These are phyloP conservation scores for Trichoderma sp. DNA, from an alignment of 2,329 filamentous ascomycete species.

Conservation along the genomic window DNA sequence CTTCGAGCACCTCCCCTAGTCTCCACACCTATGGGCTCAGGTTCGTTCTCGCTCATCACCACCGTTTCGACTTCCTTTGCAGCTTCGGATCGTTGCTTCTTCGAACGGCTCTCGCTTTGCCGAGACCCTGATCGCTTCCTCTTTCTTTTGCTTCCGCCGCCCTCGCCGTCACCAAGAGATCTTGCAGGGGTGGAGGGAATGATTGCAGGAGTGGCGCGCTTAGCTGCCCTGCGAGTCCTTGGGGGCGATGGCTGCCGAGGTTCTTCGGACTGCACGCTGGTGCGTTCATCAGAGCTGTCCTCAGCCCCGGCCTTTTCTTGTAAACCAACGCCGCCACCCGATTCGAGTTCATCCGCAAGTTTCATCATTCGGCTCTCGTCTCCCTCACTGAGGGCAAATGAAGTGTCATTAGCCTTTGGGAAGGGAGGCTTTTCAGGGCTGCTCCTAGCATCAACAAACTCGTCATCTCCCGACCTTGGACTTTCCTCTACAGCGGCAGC, in stretches of 20 bases:
- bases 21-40: slow-evolving; percentile 13
- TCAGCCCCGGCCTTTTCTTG: slow-evolving; percentile 20
- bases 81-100: slow-evolving; percentile 31
- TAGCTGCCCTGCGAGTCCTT: slow-evolving; percentile 13
- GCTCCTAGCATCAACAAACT: slow-evolving; percentile 48
- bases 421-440: slow-evolving; percentile 36
- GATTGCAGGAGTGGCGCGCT: slow-evolving; percentile 21
- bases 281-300: slow-evolving; percentile 21
- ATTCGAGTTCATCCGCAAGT: slow-evolving; percentile 50
- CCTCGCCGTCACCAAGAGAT: neutral
- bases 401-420: slow-evolving; percentile 28
- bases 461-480: slow-evolving; percentile 44
- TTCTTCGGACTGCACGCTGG: slow-evolving; percentile 25
- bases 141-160: slow-evolving; percentile 28
- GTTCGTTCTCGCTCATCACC: neutral
- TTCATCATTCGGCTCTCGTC: slow-evolving; percentile 48
- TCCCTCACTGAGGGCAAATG: slow-evolving; percentile 42
- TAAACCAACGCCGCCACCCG: slow-evolving; percentile 26
- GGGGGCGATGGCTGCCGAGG: slow-evolving; percentile 22
- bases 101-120: slow-evolving; percentile 27
- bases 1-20: slow-evolving; percentile 24
- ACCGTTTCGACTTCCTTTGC: slow-evolving; percentile 21
- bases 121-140: slow-evolving; percentile 27
- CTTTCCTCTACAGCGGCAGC: slow-evolving; percentile 31
- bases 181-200: slow-evolving; percentile 28